phyloP scores from a whole-genome alignment of 2,329 filamentous ascomycete genomes.

The Fusarium staphyleae region DNA sequence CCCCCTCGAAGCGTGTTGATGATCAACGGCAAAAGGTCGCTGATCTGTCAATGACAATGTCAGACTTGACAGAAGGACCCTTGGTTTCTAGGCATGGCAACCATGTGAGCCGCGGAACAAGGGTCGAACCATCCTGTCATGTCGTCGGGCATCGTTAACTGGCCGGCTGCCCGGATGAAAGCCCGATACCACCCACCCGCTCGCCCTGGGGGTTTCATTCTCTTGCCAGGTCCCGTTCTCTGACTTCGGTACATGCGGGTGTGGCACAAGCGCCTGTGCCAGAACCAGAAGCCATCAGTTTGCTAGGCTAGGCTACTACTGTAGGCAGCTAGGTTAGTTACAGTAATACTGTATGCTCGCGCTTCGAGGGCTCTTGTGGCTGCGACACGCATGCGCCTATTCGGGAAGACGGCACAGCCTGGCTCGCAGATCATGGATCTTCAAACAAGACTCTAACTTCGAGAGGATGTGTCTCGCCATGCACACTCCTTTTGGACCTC shows the following conservation, averaged over 20 bases:
- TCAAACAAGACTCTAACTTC: too few species aligned
- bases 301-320: too few species aligned
- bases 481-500: too few species aligned
- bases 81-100: neutral
- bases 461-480: too few species aligned
- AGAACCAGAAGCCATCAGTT: neutral
- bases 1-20: neutral
- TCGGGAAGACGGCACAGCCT: too few species aligned
- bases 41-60: constrained; percentile 17
- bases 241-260: constrained; percentile 3
- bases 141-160: neutral
- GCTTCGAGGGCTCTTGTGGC: neutral
- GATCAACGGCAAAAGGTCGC: neutral
- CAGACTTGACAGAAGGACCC: neutral
- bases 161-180: neutral
- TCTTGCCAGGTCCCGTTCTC: constrained; percentile 3
- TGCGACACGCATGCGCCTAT: neutral
- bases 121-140: neutral
- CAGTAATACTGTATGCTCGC: neutral
- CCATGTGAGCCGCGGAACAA: constrained; percentile 5
- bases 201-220: neutral
- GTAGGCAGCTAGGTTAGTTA: too few species aligned
- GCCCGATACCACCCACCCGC: neutral
- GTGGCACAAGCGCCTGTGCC: neutral
- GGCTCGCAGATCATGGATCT: too few species aligned